phyloP scores from a whole-genome alignment of 2,329 filamentous ascomycete genomes.

The Pseudocercospora crystallina region DNA sequence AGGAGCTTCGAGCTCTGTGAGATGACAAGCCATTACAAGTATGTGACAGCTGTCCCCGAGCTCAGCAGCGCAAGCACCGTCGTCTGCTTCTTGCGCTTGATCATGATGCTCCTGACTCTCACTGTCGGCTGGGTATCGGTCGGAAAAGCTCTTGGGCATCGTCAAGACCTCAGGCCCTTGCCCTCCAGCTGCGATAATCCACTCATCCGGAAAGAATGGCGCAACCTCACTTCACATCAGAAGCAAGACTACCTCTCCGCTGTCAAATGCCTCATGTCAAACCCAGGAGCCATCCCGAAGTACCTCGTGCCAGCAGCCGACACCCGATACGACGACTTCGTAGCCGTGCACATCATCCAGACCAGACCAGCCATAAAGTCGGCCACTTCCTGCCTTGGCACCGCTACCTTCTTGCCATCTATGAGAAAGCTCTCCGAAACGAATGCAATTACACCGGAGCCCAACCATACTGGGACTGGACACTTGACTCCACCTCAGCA shows the following conservation, averaged over 20 bases:
- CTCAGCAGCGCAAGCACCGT: no score
- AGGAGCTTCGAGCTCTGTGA: no score
- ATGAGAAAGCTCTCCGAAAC: conserved; percentile 33
- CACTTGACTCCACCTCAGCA: background rate
- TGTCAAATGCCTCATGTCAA: background rate
- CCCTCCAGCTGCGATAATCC: no score
- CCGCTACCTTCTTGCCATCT: conserved; percentile 2
- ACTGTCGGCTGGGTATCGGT: no score
- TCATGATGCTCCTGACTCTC: no score
- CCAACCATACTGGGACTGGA: background rate
- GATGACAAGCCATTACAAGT: no score
- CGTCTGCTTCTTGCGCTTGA: no score
- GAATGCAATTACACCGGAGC: conserved; percentile 2
- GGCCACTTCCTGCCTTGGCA: conserved; percentile 8
- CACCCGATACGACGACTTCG: background rate
- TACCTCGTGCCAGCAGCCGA: background rate
- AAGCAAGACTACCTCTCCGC: background rate
- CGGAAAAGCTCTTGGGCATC: no score
- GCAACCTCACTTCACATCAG: background rate
- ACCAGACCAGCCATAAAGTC: background rate
- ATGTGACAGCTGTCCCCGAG: no score
- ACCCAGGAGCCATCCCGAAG: background rate
- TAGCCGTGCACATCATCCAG: background rate
- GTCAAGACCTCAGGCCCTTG: no score
- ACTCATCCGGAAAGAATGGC: background rate